A percentile compares a stretch with the other conserved stretches of the same genome.
These are phyloP conservation scores for Xylaria telfairii DNA, from an alignment of 495 filamentous ascomycete species.

Conservation along the genomic window DNA sequence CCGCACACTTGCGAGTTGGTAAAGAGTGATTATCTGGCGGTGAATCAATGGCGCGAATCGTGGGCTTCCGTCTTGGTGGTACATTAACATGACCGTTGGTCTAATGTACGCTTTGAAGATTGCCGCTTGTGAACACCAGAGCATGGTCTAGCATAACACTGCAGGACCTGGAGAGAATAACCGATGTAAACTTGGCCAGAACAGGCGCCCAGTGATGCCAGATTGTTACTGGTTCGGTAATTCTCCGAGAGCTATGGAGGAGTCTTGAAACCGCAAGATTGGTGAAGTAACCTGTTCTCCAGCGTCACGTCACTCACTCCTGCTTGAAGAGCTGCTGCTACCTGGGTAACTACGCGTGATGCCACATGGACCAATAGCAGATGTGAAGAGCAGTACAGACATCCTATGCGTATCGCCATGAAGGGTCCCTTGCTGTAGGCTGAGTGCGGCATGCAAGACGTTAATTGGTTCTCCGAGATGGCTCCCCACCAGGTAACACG, in stretches of 20 bases:
- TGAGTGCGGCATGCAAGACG: constrained; percentile 14
- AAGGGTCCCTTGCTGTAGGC: constrained; percentile 15
- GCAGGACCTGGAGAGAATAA: constrained; percentile 9
- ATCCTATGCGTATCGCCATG: constrained; percentile 26
- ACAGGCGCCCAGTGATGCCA: constrained; percentile 4
- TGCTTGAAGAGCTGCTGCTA: background rate
- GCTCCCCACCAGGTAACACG: constrained; percentile 4
- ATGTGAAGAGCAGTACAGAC: background rate
- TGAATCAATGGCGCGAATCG: constrained; percentile 7
- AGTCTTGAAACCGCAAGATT: background rate
- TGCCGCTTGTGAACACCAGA: background rate
- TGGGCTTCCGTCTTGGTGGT: background rate
- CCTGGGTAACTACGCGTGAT: background rate
- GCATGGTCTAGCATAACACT: background rate
- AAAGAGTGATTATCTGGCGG: background rate
- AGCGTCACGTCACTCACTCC: background rate
- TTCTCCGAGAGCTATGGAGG: background rate
- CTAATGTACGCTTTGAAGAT: background rate
- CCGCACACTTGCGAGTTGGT: constrained; percentile 1
- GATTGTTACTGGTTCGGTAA: background rate
- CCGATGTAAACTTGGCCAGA: background rate
- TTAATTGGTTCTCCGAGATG: constrained; percentile 23
- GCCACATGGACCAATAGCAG: constrained; percentile 26
- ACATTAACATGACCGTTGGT: background rate
- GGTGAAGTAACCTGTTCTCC: background rate